A percentile compares a stretch with the other conserved stretches of the same genome.
phyloP scores from a whole-genome alignment of 768 basidiomycete genomes.

The Solioccasus polychromus region DNA sequence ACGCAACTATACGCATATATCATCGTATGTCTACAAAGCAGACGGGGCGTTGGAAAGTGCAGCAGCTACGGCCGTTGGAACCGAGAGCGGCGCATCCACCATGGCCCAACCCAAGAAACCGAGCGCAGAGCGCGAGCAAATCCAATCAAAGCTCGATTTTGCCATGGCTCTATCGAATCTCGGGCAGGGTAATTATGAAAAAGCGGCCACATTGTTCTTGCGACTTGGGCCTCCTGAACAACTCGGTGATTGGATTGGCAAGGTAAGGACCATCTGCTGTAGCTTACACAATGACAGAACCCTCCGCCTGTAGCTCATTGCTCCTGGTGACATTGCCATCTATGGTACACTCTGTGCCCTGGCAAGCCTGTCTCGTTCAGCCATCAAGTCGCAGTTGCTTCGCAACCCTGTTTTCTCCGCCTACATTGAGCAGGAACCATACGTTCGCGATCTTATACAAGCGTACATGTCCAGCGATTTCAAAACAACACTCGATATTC shows the following conservation, averaged over 20 bases:
- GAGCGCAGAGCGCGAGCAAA: conserved; percentile 54
- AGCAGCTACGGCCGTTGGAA: conserved; percentile 31
- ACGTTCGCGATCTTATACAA: conserved; percentile 81
- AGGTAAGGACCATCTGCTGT: conserved; percentile 38
- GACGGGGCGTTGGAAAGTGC: conserved; percentile 81
- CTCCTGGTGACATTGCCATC: conserved; percentile 81
- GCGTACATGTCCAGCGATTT: conserved; percentile 87
- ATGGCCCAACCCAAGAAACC: conserved; percentile 39
- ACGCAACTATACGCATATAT: conserved; percentile 79
- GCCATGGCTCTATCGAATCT: conserved; percentile 77
- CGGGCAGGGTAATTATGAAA: conserved; percentile 69
- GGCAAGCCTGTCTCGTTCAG: conserved; percentile 66
- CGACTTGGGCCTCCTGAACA: conserved; percentile 63
- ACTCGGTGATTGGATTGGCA: conserved; percentile 77
- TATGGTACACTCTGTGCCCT: conserved; percentile 85
- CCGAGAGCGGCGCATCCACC: conserved; percentile 17
- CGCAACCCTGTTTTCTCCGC: conserved; percentile 68
- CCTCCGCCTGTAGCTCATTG: conserved; percentile 51
- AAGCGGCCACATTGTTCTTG: conserved; percentile 73
- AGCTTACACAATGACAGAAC: background rate
- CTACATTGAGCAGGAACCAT: conserved; percentile 84
- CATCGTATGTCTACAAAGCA: conserved; percentile 96
- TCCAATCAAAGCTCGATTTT: conserved; percentile 78
- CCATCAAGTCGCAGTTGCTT: conserved; percentile 65
- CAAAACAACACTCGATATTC: conserved; percentile 72